Evolutionary conservation across 352 stramenopile species (phyloP).

Genomic region (Phytopythium montanum): DNA sequence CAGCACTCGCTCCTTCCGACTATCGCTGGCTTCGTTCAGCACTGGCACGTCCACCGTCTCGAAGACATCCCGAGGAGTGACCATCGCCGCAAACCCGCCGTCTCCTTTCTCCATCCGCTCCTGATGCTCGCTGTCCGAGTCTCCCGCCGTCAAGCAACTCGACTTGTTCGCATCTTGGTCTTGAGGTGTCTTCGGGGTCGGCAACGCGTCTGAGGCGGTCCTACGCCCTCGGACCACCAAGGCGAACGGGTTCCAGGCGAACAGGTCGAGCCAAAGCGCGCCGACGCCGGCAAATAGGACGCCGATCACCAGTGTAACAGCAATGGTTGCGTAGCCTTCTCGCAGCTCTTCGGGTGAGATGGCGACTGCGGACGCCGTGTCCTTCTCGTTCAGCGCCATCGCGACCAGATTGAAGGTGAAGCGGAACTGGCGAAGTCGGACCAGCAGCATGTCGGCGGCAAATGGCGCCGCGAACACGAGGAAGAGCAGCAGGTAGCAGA

Average conservation of each 20-base stretch:
- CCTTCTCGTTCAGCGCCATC: slow-evolving; percentile 31
- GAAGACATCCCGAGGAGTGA: not conserved
- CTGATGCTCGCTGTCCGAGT: not conserved
- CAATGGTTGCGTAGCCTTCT: slow-evolving; percentile 14
- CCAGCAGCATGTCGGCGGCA: slow-evolving; percentile 24
- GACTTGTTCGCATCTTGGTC: not conserved
- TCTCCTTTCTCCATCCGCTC: not conserved
- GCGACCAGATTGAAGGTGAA: slow-evolving; percentile 28
- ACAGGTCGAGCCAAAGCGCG: slow-evolving; percentile 2
- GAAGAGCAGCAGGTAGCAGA: slow-evolving; percentile 14
- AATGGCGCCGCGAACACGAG: slow-evolving; percentile 19
- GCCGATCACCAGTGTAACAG: slow-evolving; percentile 5
- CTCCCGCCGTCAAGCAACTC: not conserved
- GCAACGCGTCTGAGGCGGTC: not conserved
- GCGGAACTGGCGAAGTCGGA: slow-evolving; percentile 24
- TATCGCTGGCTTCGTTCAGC: not conserved
- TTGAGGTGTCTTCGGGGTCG: not conserved
- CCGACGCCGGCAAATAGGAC: slow-evolving; percentile 14
- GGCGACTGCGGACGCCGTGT: slow-evolving; percentile 14
- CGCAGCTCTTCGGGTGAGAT: slow-evolving; percentile 17
- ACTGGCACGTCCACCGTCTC: not conserved
- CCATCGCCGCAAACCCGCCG: not conserved
- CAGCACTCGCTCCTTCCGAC: not conserved
- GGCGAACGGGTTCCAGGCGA: slow-evolving; percentile 5
- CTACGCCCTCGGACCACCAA: not conserved